Percentiles rank a stretch among this genome's conserved stretches.
Evolutionary conservation across 1,139 yeast genomes (phyloP).

Genomic region (Meyerozyma smithsonii): DNA sequence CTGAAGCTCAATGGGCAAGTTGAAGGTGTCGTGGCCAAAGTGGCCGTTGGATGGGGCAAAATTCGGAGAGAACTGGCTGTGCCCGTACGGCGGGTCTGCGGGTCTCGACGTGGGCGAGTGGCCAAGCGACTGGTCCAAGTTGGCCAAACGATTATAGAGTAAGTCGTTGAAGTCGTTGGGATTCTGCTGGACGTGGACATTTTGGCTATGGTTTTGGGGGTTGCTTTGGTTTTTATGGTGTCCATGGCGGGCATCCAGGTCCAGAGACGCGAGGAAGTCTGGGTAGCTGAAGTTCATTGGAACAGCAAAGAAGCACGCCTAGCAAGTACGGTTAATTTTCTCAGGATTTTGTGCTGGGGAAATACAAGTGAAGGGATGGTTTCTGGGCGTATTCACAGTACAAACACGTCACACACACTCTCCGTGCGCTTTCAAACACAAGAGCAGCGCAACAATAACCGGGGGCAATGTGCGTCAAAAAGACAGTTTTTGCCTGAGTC

Average conservation of each 20-base stretch:
- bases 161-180: conserved; percentile 19
- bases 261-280: conserved; percentile 23
- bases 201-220: neutral
- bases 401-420: no score
- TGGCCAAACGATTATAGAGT: conserved; percentile 25
- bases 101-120: conserved; percentile 4
- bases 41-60: conserved; percentile 1
- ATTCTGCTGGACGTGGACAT: conserved; percentile 4
- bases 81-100: neutral
- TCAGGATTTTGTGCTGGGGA: no score
- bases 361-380: no score
- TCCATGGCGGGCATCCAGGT: no score
- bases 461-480: neutral
- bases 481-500: conserved; percentile 1
- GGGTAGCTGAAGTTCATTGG: conserved; percentile 35
- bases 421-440: no score
- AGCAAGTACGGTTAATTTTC: no score
- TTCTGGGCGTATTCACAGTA: no score
- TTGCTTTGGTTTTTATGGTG: no score
- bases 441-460: no score
- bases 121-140: conserved; percentile 14
- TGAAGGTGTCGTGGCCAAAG: conserved; percentile 27
- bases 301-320: no score
- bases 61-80: conserved; percentile 5
- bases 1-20: conserved; percentile 54